Evolutionary conservation across 1,284 basidiomycete species (phyloP), one percentile per base, ranked within the genome.

Genomic region (Moesziomyces globuligerus): DNA sequence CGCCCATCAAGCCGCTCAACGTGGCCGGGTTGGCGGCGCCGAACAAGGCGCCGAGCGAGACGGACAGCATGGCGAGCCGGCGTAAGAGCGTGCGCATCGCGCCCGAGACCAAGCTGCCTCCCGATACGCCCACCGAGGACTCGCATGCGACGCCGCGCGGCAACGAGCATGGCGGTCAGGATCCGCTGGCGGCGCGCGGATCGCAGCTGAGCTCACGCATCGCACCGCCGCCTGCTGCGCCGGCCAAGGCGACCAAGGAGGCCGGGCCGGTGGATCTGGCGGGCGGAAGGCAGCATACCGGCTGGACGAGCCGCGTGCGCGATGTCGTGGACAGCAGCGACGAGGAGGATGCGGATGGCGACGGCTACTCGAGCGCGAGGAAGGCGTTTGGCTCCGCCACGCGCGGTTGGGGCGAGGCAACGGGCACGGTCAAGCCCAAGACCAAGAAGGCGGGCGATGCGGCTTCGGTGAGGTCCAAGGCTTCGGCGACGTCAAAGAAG

Each of bases 81-180:
- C 60, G 76, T n/a, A 81, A 80, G 64, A 75, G 71, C 46, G 79
- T 81, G n/a, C 66, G 79, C 17, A 71, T 81, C 62, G 78, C 78
- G 20, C 78, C 78, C 8, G 78, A 78, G 42, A 52, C 55, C 47
- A 80, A 80, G 71, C 61, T 77, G 1, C 69, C 75, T 15, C 72
- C 78, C 9, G 78, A 79, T 34, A 76, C 78, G 29, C 73, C 75
- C 0, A 64, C 66, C 11, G 56, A 53, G 4, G 56, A 41, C 20
- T 46, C 41, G 7, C 49, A 42, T 43, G 52, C 26, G 18, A 71
- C 68, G 17, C 62, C 59, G 5, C 51, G 55, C 4, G 72, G 72
- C 9, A 64, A 48, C 39, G 68, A 74, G 25, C 47, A 72, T 36
- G 57, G 68, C 24, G 67, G 56, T 7, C 56, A 60, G 26, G 70